These are phyloP conservation scores for Colletotrichum horii DNA, from an alignment of 2,329 filamentous ascomycete genomes.

Conservation along the genomic window DNA sequence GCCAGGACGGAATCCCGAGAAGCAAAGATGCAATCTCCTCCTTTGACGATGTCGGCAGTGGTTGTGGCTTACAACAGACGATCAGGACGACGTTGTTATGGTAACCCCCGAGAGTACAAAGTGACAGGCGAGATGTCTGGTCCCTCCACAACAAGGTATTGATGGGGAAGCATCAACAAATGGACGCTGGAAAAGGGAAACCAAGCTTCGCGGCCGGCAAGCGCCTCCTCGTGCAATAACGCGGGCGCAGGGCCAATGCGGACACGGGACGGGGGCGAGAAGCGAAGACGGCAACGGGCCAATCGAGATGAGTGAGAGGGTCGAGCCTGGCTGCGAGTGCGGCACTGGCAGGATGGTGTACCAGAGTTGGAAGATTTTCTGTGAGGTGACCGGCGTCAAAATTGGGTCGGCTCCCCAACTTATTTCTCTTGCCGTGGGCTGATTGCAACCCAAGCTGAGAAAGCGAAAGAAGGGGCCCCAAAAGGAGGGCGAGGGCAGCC, in stretches of 20 bases:
- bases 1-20: neutral
- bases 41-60: neutral
- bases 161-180: neutral
- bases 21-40: neutral
- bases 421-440: constrained; percentile 11
- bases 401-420: constrained; percentile 19
- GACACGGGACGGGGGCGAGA: constrained; percentile 12
- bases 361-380: constrained; percentile 9
- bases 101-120: neutral
- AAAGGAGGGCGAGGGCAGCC: neutral
- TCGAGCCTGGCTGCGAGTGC: constrained; percentile 8
- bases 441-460: constrained; percentile 11
- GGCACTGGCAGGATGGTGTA: constrained; percentile 18
- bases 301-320: constrained; percentile 14
- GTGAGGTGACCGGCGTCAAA: constrained; percentile 18
- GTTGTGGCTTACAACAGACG: neutral
- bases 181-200: neutral
- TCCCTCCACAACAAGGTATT: neutral
- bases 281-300: constrained; percentile 14
- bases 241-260: constrained; percentile 4
- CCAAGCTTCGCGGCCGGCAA: neutral
- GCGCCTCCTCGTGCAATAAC: neutral
- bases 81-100: neutral
- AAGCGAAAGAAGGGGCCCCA: neutral
- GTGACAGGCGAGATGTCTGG: neutral